These are phyloP conservation scores for Aurantiochytrium sp. DNA, from an alignment of 108 stramenopile genomes.

Conservation along the genomic window DNA sequence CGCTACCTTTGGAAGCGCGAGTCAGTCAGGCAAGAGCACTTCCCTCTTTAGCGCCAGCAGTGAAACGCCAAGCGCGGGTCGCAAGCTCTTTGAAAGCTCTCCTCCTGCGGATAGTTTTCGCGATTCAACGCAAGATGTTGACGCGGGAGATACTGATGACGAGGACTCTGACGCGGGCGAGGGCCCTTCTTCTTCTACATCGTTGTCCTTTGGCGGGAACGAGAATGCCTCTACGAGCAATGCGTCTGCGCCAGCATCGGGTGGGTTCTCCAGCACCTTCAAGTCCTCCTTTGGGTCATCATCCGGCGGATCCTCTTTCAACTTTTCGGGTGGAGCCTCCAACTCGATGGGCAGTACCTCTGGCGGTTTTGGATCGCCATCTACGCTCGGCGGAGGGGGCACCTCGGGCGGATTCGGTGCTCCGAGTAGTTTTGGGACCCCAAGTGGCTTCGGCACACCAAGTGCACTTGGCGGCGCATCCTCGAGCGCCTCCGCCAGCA, in stretches of 20 bases:
- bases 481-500: background rate
- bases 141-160: background rate
- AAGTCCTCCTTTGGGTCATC: background rate
- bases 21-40: background rate
- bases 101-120: background rate
- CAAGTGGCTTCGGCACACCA: background rate
- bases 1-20: too few relatives aligned
- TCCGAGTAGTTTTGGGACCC: background rate
- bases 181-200: background rate
- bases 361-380: background rate
- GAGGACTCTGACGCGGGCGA: background rate
- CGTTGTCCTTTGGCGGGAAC: background rate
- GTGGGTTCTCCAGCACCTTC: background rate
- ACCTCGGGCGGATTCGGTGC: background rate
- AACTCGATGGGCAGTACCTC: background rate
- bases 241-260: background rate
- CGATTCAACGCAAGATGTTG: background rate
- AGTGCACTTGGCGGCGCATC: background rate
- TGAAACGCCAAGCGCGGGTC: background rate
- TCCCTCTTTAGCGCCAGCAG: background rate
- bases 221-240: background rate
- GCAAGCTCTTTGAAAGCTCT: background rate
- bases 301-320: background rate
- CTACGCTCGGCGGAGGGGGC: background rate
- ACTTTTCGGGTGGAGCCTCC: background rate